Evolutionary conservation across 306 rosid species (phyloP), one percentile per base, ranked within the genome.

Genomic region (Betula pendula): DNA sequence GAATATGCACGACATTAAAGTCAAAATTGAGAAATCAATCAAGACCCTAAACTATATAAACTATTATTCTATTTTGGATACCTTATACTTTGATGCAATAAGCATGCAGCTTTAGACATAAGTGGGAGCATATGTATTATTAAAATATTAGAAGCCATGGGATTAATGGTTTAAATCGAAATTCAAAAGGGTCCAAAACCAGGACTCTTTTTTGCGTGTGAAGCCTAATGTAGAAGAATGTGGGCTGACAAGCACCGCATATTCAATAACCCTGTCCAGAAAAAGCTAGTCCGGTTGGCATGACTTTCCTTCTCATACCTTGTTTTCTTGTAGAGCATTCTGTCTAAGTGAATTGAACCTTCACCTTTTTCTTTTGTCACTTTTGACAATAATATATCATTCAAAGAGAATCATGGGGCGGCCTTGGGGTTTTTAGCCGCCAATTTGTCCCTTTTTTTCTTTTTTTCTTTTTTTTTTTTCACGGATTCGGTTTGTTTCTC

Each of bases 331-430:
- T 5, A 19, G 1, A 19, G 3, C 27, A 38, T 19, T 17, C 4
- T 66, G 93, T 77, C 93, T 75, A 87, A 22, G 75, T 89, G 89
- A 89, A 91, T 68, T 91, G 96, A 79, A 91, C 92, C 79, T 85
- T 82, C 83, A 77, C 66, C 45, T 11, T 20, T 14, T 66, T 44
- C 15, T 53, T 68, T 35, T 25, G 43, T 22, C 1, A 12, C 49
- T 25, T 73, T 45, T 72, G 63, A 56, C 63, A 10, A 77, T 67
- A 33, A 70, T 20, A 14, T 63, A 27, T 8, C 22, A 12, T 40
- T 70, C 27, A 33, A 74, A 70, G 13, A 9, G 49, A 74, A 84
- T 67, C n/a, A 56, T 6, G 22, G 71, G 79, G 75, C 80, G 78
- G 81, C 79, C 38, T 14, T 44, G 70, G 50, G 59, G 31, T 38